Conservation (phyloP, 164 flowering plant species). For the Piper betle region DNA sequence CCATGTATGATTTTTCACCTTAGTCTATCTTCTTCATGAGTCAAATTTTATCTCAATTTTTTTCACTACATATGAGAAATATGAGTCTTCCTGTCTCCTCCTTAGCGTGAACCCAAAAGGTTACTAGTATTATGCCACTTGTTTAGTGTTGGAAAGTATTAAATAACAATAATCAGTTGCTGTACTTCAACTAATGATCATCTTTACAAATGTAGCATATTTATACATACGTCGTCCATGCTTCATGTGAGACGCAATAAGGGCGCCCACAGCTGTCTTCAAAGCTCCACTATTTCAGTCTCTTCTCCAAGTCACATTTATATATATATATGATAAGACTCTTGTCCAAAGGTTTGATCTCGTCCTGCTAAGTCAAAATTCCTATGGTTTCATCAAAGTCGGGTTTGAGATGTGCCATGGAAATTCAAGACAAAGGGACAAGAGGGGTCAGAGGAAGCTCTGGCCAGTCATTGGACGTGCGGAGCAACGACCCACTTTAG, state of each 20-base stretch:
- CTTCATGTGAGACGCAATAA: no score
- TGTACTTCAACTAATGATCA: background rate
- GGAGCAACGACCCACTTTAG: conserved; percentile 10
- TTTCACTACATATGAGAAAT: no score
- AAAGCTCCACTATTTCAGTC: no score
- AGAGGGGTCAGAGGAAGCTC: conserved; percentile 9
- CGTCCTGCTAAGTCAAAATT: background rate
- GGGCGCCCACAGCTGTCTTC: no score
- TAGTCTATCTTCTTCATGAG: no score
- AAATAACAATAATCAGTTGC: background rate
- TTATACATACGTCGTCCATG: no score
- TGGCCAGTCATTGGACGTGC: background rate
- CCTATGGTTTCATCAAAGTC: background rate
- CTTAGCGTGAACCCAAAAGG: background rate
- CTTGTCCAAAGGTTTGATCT: no score
- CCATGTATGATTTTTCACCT: no score
- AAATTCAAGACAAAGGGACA: conserved; percentile 48
- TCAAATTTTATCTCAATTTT: no score
- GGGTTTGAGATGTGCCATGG: conserved; percentile 17
- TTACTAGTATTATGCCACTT: no score
- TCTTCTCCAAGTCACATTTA: no score
- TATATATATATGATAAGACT: no score
- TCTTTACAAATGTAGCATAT: background rate
- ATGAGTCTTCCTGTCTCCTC: background rate
- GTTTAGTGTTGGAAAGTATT: background rate